Evolutionary conservation across 2,329 filamentous ascomycete genomes (phyloP).

Genomic region (Pseudovirgaria hyperparasitica): DNA sequence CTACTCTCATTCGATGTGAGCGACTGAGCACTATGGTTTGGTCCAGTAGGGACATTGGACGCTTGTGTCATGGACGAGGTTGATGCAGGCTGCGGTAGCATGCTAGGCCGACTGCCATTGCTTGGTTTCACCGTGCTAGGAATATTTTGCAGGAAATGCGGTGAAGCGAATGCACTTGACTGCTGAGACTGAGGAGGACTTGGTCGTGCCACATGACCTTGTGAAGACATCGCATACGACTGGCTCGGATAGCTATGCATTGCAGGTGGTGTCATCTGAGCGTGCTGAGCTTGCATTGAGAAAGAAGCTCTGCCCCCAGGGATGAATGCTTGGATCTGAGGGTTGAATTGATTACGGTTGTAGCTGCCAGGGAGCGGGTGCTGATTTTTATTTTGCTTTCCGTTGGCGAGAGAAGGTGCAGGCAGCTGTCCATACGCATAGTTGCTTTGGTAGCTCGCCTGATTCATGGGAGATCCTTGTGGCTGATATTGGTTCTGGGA

Average conservation of each 20-base stretch:
- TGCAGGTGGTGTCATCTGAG: constrained; percentile 16
- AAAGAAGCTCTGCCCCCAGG: constrained; percentile 41
- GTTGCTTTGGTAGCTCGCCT: constrained; percentile 25
- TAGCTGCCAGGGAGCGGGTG: constrained; percentile 78
- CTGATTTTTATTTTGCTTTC: constrained; percentile 56
- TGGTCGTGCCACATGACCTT: constrained; percentile 15
- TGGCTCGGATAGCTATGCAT: constrained; percentile 18
- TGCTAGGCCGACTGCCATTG: not conserved
- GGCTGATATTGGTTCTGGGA: constrained; percentile 14
- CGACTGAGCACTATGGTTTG: no score
- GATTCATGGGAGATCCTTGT: constrained; percentile 21
- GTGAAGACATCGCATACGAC: constrained; percentile 12
- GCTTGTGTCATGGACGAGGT: constrained; percentile 11
- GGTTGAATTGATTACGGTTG: constrained; percentile 80
- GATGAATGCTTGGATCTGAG: constrained; percentile 85
- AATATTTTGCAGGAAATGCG: constrained; percentile 4
- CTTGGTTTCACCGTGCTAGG: not conserved
- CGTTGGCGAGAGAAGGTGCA: constrained; percentile 39
- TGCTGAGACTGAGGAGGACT: constrained; percentile 16
- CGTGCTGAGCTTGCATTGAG: constrained; percentile 18
- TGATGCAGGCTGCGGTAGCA: constrained; percentile 10
- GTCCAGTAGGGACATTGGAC: constrained; percentile 7
- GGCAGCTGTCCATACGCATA: constrained; percentile 75
- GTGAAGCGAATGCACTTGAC: constrained; percentile 17
- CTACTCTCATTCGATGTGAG: constrained; percentile 33